Conservation (phyloP, 2,329 filamentous ascomycete genomes). For the Chlorencoelia australis region DNA sequence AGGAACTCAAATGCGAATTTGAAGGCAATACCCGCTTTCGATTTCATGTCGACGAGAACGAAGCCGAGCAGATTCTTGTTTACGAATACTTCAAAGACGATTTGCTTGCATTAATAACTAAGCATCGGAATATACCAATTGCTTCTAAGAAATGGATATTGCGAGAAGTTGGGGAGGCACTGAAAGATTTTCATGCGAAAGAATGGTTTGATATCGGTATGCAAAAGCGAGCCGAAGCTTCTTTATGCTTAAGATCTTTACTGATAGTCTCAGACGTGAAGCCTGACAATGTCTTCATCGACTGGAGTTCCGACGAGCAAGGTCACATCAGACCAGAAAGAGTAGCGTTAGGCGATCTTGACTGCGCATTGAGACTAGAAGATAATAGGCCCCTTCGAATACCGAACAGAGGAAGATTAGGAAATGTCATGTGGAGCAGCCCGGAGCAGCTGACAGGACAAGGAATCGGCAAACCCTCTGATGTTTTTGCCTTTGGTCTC, state of each 20-base stretch:
- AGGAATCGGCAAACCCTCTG: constrained; percentile 13
- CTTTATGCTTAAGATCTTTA: constrained; percentile 1
- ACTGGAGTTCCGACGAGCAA: constrained; percentile 7
- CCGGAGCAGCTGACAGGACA: constrained; percentile 11
- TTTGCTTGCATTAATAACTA: not conserved
- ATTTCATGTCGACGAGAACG: constrained; percentile 1
- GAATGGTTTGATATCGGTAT: constrained; percentile 12
- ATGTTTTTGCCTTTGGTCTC: constrained; percentile 13
- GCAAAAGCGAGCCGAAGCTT: not conserved
- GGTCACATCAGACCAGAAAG: constrained; percentile 1
- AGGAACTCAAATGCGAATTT: not conserved
- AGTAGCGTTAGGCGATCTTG: constrained; percentile 8
- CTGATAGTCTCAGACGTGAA: constrained; percentile 5
- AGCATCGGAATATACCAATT: constrained; percentile 1
- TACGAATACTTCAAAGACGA: constrained; percentile 1
- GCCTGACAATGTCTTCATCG: constrained; percentile 8
- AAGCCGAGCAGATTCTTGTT: not conserved
- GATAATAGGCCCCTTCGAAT: constrained; percentile 7
- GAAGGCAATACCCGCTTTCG: not conserved
- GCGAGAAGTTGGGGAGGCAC: constrained; percentile 3
- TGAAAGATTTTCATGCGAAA: constrained; percentile 10
- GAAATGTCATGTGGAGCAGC: constrained; percentile 14
- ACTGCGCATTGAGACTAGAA: constrained; percentile 10
- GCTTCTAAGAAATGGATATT: constrained; percentile 2
- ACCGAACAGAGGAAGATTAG: constrained; percentile 9